Base-by-base conservation (phyloP, 257 asterid genomes). In the Fraxinus excelsior region DNA sequence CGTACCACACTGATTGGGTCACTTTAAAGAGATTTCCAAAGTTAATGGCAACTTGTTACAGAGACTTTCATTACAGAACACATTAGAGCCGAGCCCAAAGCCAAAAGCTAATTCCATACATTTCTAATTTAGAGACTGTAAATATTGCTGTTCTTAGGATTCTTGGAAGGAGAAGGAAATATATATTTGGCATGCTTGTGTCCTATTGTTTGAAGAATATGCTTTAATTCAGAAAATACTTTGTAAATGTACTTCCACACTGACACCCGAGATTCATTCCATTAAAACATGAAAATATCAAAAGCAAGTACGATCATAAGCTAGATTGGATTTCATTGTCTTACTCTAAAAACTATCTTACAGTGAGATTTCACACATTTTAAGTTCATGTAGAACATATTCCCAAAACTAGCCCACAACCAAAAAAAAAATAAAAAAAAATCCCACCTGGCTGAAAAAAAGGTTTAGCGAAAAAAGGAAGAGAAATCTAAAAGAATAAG, bases 1-100 rank as follows among this genome's bases (percentile, higher is more conserved):
- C 89, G 89, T 32, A 88, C 72, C 79, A 83, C 73, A 86, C 86
- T 25, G 80, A 86, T 66, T 82, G 31, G 35, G 68, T 76, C 7
- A 90, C 86, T 23, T 82, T 87, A 11, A 21, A 76, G 80, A 90
- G 89, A 72, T 85, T 74, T 38, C 88, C 91, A 11, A 87, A 74
- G 53, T 53, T 51, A 5, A 86, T 90, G 13, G 91, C 89, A 38
- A 49, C 71, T 70, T 84, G 88, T 88, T 87, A 79, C 44, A 86
- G 82, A 72, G 76, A 82, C 74, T 74, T 87, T 72, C 85, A 42
- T 87, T 77, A n/a, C 68, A 9, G 18, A 62, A 26, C 68, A 25
- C 68, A 26, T n/a, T 11, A 25, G 34, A 60, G 6, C 34, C 13
- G 29, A n/a, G 23, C 66, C 25, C 25, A 58, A 23, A 58, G 66